Percentiles rank a stretch among this genome's conserved stretches.
phyloP scores from a whole-genome alignment of 2,329 filamentous ascomycete genomes.

The Alternaria tenuissima region DNA sequence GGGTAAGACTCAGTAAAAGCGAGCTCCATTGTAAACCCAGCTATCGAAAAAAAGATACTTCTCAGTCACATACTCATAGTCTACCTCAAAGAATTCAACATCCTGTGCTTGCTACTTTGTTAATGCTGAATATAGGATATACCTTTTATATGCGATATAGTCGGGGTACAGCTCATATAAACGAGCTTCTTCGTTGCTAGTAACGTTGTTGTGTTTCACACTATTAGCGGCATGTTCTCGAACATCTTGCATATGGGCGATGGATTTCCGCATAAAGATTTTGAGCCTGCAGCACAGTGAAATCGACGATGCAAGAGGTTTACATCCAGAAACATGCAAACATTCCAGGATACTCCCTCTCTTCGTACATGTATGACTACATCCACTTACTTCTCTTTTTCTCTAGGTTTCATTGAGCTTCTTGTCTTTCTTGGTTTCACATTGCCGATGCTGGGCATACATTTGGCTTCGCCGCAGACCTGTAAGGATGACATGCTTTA shows the following conservation, averaged over 20 bases:
- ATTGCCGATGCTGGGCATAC: constrained; percentile 1
- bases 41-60: too few relatives aligned
- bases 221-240: not conserved
- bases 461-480: not conserved
- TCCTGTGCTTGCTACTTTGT: not conserved
- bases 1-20: too few relatives aligned
- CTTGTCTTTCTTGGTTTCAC: not conserved
- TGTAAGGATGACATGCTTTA: not conserved
- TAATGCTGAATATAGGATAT: not conserved
- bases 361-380: not conserved
- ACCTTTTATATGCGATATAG: not conserved
- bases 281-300: not conserved
- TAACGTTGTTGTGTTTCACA: not conserved
- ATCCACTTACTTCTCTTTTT: not conserved
- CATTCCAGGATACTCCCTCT: not conserved
- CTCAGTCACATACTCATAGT: too few relatives aligned
- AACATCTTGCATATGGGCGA: not conserved
- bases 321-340: not conserved
- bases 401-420: not conserved
- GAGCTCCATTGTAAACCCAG: too few relatives aligned
- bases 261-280: not conserved
- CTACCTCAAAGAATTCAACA: not conserved
- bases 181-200: not conserved
- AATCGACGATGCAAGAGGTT: not conserved
- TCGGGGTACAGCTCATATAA: not conserved